phyloP scores from a whole-genome alignment of 176 grass and related monocot genomes.

The Phoenix roebelenii region DNA sequence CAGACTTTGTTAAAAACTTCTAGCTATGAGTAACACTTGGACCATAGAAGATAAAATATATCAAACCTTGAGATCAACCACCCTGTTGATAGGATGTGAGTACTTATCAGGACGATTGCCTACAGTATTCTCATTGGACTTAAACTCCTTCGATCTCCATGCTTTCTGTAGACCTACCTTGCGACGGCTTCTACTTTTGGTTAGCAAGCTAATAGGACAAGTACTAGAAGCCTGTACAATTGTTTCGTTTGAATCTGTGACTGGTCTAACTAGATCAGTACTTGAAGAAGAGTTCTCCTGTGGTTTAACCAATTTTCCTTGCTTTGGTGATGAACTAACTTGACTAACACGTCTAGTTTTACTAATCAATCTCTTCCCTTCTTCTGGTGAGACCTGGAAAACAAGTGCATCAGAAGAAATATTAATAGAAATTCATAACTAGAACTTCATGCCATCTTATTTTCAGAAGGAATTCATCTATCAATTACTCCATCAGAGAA shows the following conservation, averaged over 20 bases:
- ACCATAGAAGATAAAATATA: slow-evolving; percentile 12
- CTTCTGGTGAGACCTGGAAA: slow-evolving; percentile 53
- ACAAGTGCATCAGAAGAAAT: slow-evolving; percentile 13
- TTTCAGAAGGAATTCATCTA: no score
- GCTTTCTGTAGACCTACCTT: slow-evolving; percentile 69
- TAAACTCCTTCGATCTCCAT: slow-evolving; percentile 42
- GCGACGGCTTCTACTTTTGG: slow-evolving; percentile 49
- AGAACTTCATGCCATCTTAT: no score
- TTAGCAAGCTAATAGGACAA: slow-evolving; percentile 34
- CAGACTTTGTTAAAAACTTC: no score
- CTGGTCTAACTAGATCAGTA: slow-evolving; percentile 39
- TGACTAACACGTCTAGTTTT: slow-evolving; percentile 39
- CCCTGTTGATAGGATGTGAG: slow-evolving; percentile 32
- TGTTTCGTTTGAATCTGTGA: slow-evolving; percentile 31
- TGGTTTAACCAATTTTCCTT: slow-evolving; percentile 37
- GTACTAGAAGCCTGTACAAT: slow-evolving; percentile 23
- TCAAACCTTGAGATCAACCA: slow-evolving; percentile 51
- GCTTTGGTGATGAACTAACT: slow-evolving; percentile 35
- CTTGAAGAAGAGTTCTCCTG: slow-evolving; percentile 33
- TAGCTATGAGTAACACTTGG: no score
- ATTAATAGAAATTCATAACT: no score
- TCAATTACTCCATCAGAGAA: no score
- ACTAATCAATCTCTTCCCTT: slow-evolving; percentile 49
- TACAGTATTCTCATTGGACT: slow-evolving; percentile 31
- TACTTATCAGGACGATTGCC: slow-evolving; percentile 37